A percentile compares a stretch with the other conserved stretches of the same genome.
Conservation (phyloP, 306 rosid species). For the Citrullus amarus region DNA sequence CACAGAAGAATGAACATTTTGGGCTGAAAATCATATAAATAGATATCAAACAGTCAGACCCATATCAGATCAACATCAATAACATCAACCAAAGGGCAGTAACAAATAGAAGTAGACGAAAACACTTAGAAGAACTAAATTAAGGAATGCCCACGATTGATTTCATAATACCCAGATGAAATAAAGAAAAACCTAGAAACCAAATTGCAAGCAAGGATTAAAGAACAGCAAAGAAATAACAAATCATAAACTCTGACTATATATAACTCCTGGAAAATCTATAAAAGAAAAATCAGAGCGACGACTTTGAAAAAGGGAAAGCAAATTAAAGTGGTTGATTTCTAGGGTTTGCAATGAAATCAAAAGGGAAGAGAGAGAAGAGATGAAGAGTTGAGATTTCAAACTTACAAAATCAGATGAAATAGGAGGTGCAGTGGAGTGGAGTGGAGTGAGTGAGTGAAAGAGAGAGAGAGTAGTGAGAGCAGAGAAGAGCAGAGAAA, state of each 20-base stretch:
- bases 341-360: conserved; percentile 9
- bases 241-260: background rate
- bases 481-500: background rate
- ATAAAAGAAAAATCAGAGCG: background rate
- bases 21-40: conserved; percentile 16
- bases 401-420: background rate
- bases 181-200: background rate
- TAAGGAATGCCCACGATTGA: background rate
- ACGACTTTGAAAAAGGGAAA: background rate
- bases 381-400: background rate
- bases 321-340: background rate
- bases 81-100: background rate
- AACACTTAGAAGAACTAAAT: background rate
- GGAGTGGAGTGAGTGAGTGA: background rate
- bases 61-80: conserved; percentile 25
- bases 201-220: background rate
- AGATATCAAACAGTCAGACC: conserved; percentile 20
- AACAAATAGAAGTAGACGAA: background rate
- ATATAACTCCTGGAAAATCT: background rate
- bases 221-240: background rate
- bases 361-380: background rate
- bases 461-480: background rate
- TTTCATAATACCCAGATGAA: background rate
- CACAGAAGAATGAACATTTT: conserved; percentile 8
- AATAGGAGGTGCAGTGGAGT: background rate